These are phyloP conservation scores for Cladorrhinum sp. DNA, from an alignment of 2,329 filamentous ascomycete species.

Conservation along the genomic window DNA sequence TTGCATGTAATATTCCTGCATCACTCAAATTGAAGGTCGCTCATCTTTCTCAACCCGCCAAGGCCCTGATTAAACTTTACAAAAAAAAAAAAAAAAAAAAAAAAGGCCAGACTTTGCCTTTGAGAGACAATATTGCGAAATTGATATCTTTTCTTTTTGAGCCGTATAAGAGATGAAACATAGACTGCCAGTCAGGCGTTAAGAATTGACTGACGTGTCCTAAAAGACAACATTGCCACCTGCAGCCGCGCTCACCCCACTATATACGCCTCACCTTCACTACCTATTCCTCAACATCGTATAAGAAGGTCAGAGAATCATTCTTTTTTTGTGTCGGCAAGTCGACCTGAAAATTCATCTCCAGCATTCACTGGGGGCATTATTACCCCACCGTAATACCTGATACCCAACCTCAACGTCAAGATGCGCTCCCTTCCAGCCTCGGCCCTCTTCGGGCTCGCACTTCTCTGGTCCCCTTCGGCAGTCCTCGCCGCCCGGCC, in stretches of 20 bases:
- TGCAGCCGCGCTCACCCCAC: background rate
- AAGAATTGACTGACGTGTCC: slow-evolving; percentile 5
- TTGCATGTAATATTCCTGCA: background rate
- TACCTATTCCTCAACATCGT: background rate
- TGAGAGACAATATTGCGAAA: background rate
- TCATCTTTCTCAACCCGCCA: background rate
- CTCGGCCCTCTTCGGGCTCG: slow-evolving; percentile 1
- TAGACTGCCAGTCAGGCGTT: background rate
- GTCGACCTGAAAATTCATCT: no score
- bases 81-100: no score
- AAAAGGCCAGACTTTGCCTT: background rate
- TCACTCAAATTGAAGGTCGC: background rate
- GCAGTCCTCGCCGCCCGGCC: slow-evolving; percentile 34
- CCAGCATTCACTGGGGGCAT: no score
- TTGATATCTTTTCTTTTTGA: slow-evolving; percentile 1
- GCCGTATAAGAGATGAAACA: background rate
- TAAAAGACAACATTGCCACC: background rate
- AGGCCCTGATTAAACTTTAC: background rate
- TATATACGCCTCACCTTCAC: background rate
- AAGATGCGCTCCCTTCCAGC: slow-evolving; percentile 6
- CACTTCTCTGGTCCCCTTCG: slow-evolving; percentile 6
- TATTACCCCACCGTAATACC: background rate
- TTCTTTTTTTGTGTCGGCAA: background rate
- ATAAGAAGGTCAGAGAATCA: background rate
- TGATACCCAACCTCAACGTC: background rate